phyloP scores from a whole-genome alignment of 352 stramenopile genomes.

The Pythium aquatile region DNA sequence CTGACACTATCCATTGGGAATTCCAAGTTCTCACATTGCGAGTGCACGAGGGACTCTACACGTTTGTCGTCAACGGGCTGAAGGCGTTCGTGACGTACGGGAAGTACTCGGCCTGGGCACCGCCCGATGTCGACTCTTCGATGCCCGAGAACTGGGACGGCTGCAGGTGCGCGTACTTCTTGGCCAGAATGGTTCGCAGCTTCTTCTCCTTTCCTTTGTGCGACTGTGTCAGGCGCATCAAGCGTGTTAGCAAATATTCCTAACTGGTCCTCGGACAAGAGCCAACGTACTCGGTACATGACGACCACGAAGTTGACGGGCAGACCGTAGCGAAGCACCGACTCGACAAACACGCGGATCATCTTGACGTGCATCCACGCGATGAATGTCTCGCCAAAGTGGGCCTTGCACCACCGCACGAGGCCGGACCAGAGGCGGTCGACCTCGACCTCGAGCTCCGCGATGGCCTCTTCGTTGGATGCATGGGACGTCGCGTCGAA shows the following conservation, averaged over 20 bases:
- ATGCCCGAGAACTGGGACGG: slow-evolving; percentile 78
- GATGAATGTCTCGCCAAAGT: slow-evolving; percentile 98
- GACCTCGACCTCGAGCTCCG: slow-evolving; percentile 87
- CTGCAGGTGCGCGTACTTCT: slow-evolving; percentile 86
- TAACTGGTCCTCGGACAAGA: too few species aligned
- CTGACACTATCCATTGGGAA: neutral
- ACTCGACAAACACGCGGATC: slow-evolving; percentile 97
- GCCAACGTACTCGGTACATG: slow-evolving; percentile 70
- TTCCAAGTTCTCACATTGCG: neutral
- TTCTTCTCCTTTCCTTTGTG: slow-evolving; percentile 85
- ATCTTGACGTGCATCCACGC: slow-evolving; percentile 99
- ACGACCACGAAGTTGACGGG: slow-evolving; percentile 94
- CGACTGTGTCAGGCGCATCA: slow-evolving; percentile 33
- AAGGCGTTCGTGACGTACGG: slow-evolving; percentile 85
- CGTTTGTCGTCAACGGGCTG: slow-evolving; percentile 44
- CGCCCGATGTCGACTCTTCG: slow-evolving; percentile 59
- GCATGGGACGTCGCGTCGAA: slow-evolving; percentile 90
- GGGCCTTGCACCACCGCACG: slow-evolving; percentile 97
- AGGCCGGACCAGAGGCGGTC: slow-evolving; percentile 94
- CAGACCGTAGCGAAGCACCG: slow-evolving; percentile 96
- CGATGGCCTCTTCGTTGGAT: slow-evolving; percentile 87
- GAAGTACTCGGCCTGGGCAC: slow-evolving; percentile 70
- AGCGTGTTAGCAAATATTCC: too few species aligned
- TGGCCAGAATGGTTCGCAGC: slow-evolving; percentile 65
- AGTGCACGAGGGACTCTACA: neutral